Evolutionary conservation across 257 asterid genomes (phyloP), one percentile per base, ranked within the genome.

Genomic region (Galeopsis tetrahit): DNA sequence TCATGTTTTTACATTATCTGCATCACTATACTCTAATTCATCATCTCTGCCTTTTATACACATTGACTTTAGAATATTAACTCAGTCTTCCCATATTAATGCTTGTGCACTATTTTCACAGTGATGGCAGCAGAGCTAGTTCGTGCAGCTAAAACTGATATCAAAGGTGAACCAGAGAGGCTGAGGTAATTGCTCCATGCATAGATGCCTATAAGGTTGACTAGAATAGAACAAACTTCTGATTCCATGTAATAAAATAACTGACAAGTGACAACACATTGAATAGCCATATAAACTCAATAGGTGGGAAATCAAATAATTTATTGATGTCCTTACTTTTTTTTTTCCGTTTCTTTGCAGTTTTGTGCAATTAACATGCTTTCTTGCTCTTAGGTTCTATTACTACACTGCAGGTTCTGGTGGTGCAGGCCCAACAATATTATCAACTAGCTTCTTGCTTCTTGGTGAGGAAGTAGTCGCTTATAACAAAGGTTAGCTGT

Each of bases 121-220:
- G 99, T 92, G 77, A 91, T 94, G 99, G 99, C 99, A 60, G 98
- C 98, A 10, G 99, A 94, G 84, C 93, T 94, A 11, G 95, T 89
- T 76, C 89, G 97, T 70, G 86, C 83, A 33, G 90, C 95, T 65
- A 73, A 78, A 83, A 75, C 39, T 66, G 93, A 92, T 75, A 85
- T 80, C 70, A 72, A 83, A 67, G 90, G 89, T 77, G 88, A 84
- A 77, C 91, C 85, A 43, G 84, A 91, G 83, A 91, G 87, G 82
- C 87, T 94, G 63, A 92, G 99, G 99, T 94, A 82, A 77, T 53
- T 7, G 5, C 28, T 68, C 62, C 51, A 51, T 14, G n/a, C 39
- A 21, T 35, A 36, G 53, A 36, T 53, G 39, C 40, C 31, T 36
- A 7, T 51, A 61, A 13, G 8, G 4, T 21, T 9, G 7, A 42